Base-by-base conservation (phyloP, 2,329 filamentous ascomycete genomes). In the Tympanopsis confertula region DNA sequence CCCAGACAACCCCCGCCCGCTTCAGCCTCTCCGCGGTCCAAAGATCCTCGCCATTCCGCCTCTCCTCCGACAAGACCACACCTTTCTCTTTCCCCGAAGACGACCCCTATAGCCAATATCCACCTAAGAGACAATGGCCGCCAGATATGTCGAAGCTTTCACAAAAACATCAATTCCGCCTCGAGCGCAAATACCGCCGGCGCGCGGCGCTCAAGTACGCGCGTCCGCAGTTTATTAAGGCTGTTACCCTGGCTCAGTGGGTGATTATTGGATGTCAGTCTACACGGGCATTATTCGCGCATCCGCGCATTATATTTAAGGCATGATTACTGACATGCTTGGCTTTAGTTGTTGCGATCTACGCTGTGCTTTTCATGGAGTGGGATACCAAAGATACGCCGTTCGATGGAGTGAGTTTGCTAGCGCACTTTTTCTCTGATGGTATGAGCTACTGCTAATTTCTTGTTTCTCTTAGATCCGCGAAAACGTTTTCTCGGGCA, bases 151-250 rank as follows among this genome's bases (percentile, higher is more conserved):
- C 61, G 39, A 68, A 73, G 44, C 61, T 82, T 36, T 74, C 74
- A 1, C 61, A 63, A n/a, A 78, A 74, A 51, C 73, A 82, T 50
- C 74, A 81, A 50, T 80, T 81, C 59, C 67, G 71, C n/a, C 68
- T 81, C 35, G 77, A 82, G 56, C 69, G 75, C 41, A 74, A 74
- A 43, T 82, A 78, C 56, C 66, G 76, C 24, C 64, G 77, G 37
- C 66, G 77, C 38, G 62, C 70, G 37, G 71, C 71, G 52, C 57
- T 78, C 45, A 79, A 78, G 52, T 78, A 68, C 53, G 68, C 69
- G 12, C 59, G 72, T 18, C 75, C 75, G 3, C 57, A 57, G 41
- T 78, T 74, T 67, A 68, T 64, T 13, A 77, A 74, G 48, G 63
- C 56, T 45, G 67, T 69, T 14, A 74, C 70, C 47, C 52, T 81